Base-by-base conservation (phyloP, 257 asterid genomes). In the Solanum chmielewskii region DNA sequence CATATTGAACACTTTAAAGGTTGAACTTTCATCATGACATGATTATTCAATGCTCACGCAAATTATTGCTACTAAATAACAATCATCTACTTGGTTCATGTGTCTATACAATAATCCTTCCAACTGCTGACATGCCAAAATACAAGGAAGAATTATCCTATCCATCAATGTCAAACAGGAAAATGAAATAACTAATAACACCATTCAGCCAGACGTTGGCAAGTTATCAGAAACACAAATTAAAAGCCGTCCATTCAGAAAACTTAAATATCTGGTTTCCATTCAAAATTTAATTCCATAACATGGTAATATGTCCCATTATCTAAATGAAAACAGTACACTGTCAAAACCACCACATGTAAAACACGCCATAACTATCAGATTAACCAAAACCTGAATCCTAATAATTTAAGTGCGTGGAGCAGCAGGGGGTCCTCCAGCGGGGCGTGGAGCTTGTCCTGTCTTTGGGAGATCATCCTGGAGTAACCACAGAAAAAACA, bases 401-500 rank as follows among this genome's bases (percentile, higher is more conserved):
- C 84, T 78, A 80, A 33, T 37, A 18, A 56, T 62, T 90, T 82
- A 93, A 88, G 91, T 18, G 7, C 96, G 94, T 25, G 93, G 84
- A 23, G 93, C 93, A 66, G 86, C 91, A 2, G 96, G 93, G 13
- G 95, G 89, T 49, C 91, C 94, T 85, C 94, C 95, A 29, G 90
- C 89, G 2, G 90, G 88, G 60, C 97, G 95, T 11, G 95, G 97
- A 45, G 87, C 92, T 87, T 92, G 97, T 2, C 92, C 92, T 0
- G 96, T 92, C 92, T 89, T 93, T 15, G 97, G 97, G 83, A 37
- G 15, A 64, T 94, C 97, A 88, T 94, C 96, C 97, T 94, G 93
- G 35, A 86, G 41, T 45, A 21, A 49, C 27, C 42, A 80, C 15
- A 80, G 44, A 47, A 29, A 18, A 80, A 18, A 29, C 18, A 47